phyloP scores from a whole-genome alignment of 2,329 filamentous ascomycete genomes.

The Neonectria hederae region DNA sequence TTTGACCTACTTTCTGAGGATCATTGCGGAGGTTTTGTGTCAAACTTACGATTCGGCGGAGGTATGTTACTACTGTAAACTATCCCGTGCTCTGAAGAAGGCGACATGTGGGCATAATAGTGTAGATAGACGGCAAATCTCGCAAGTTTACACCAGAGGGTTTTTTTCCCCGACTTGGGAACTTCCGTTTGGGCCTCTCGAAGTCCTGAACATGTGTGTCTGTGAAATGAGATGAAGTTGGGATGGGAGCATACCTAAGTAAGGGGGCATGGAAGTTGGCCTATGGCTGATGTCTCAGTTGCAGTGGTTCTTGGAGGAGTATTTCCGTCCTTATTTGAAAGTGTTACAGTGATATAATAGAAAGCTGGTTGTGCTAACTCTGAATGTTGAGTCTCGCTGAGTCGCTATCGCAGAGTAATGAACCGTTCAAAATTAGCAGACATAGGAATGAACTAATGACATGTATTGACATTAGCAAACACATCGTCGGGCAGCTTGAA shows the following conservation, averaged over 20 bases:
- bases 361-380: neutral
- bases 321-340: neutral
- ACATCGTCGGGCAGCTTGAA: neutral
- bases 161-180: neutral
- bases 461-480: neutral
- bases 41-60: neutral
- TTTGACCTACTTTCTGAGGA: too few species aligned
- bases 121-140: neutral
- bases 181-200: neutral
- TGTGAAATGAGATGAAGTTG: neutral
- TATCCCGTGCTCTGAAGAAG: neutral
- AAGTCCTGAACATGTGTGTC: neutral
- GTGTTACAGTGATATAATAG: neutral
- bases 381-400: neutral
- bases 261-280: neutral
- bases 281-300: neutral
- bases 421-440: neutral
- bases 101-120: neutral
- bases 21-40: neutral
- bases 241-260: neutral
- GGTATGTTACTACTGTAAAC: neutral
- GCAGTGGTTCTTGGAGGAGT: neutral
- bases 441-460: neutral
- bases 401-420: neutral
- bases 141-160: neutral